phyloP scores from a whole-genome alignment of 306 rosid species.

The Cucurbita argyrosperma region DNA sequence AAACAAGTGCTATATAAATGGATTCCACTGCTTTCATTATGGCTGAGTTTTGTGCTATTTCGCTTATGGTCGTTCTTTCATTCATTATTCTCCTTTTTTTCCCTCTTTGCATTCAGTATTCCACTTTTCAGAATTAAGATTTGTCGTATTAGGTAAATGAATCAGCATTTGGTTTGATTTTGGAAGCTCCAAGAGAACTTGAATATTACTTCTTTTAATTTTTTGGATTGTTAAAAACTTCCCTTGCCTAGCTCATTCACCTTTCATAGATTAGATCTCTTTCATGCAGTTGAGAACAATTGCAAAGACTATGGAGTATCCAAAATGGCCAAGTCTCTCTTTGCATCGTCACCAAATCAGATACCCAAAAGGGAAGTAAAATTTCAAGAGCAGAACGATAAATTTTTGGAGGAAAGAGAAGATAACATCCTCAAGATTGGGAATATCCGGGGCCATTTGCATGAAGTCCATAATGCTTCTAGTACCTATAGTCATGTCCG shows the following conservation, averaged over 20 bases:
- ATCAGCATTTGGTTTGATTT: neutral
- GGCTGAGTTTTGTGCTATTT: neutral
- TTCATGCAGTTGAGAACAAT: constrained; percentile 83
- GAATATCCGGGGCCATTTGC: constrained; percentile 55
- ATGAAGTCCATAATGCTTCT: constrained; percentile 39
- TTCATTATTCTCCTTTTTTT: neutral
- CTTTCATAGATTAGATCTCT: constrained; percentile 56
- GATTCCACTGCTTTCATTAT: neutral
- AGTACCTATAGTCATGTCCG: constrained; percentile 33
- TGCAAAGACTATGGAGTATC: constrained; percentile 75
- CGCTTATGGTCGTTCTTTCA: neutral
- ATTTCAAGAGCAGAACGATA: constrained; percentile 47
- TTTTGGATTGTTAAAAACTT: neutral
- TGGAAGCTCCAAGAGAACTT: neutral
- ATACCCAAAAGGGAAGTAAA: constrained; percentile 46
- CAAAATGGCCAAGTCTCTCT: constrained; percentile 83
- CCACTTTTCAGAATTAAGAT: neutral
- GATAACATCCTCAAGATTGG: constrained; percentile 47
- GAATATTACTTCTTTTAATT: neutral
- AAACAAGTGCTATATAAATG: neutral
- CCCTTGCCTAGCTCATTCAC: constrained; percentile 15
- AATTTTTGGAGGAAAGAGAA: constrained; percentile 39
- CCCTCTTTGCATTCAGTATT: neutral
- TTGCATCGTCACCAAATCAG: constrained; percentile 58
- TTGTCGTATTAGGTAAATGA: constrained; percentile 4